A percentile compares a stretch with the other conserved stretches of the same genome.
Evolutionary conservation across 1,139 yeast species (phyloP).

Genomic region (Lodderomyces pseudojiufengensis): DNA sequence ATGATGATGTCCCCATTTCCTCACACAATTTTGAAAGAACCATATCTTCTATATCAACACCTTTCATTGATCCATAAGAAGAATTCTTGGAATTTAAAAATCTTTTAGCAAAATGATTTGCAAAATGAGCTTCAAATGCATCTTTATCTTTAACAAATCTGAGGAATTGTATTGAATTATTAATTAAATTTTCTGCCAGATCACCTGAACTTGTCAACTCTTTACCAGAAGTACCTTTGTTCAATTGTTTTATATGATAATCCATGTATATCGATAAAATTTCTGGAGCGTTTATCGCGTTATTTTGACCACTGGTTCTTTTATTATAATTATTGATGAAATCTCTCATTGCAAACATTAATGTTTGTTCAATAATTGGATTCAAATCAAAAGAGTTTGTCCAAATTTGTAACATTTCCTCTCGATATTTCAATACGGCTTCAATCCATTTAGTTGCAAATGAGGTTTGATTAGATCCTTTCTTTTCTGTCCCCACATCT

Average conservation of each 20-base stretch:
- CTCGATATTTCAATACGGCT: constrained; percentile 50
- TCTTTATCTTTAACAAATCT: constrained; percentile 79
- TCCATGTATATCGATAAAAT: constrained; percentile 74
- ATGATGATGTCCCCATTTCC: constrained; percentile 78
- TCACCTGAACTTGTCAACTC: constrained; percentile 37
- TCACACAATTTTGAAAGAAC: constrained; percentile 68
- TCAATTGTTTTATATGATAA: constrained; percentile 59
- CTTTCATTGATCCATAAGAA: constrained; percentile 18
- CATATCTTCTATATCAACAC: constrained; percentile 65
- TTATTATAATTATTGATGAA: constrained; percentile 50
- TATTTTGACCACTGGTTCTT: constrained; percentile 10
- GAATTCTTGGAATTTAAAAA: constrained; percentile 51
- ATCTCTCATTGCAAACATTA: constrained; percentile 60
- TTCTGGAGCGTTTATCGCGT: constrained; percentile 58
- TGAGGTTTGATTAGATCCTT: constrained; percentile 27
- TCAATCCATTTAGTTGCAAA: constrained; percentile 74
- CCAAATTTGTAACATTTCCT: constrained; percentile 49
- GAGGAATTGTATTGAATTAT: constrained; percentile 58
- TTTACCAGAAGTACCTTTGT: constrained; percentile 29
- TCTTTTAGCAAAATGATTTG: constrained; percentile 85
- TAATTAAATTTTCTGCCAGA: constrained; percentile 53
- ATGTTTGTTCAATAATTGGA: constrained; percentile 47
- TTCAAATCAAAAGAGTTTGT: constrained; percentile 48
- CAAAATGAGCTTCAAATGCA: constrained; percentile 80
- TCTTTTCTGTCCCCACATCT: constrained; percentile 10